A percentile compares a stretch with the other conserved stretches of the same genome.
Conservation (phyloP, 2,329 filamentous ascomycete species). For the Xylogone sp. region DNA sequence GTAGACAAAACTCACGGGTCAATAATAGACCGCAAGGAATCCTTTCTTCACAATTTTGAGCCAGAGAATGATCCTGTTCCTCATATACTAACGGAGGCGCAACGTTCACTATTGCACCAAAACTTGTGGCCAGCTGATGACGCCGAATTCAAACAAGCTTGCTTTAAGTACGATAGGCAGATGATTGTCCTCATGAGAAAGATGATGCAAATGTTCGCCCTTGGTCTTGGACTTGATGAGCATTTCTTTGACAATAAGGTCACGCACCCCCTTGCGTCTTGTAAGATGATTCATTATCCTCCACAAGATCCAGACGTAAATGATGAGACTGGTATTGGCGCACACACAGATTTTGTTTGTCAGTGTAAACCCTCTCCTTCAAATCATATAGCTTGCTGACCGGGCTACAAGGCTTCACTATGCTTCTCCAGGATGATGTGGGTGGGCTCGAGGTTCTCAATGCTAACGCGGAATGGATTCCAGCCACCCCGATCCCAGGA, state of each 20-base stretch:
- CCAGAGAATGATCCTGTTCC: conserved; percentile 8
- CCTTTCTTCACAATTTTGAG: conserved; percentile 13
- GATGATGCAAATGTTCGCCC: conserved; percentile 5
- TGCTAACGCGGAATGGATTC: conserved; percentile 36
- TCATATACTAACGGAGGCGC: conserved; percentile 4
- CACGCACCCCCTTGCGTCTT: background rate
- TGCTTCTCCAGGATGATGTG: conserved; percentile 40
- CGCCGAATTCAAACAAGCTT: background rate
- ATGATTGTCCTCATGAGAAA: conserved; percentile 25
- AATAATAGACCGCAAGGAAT: conserved; percentile 10
- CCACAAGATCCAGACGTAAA: conserved; percentile 1
- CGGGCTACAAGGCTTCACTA: conserved; percentile 27
- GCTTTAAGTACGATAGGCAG: background rate
- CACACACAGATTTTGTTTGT: conserved; percentile 39
- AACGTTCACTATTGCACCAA: conserved; percentile 4
- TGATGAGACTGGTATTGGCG: conserved; percentile 25
- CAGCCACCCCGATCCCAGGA: conserved; percentile 35
- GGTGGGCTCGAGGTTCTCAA: conserved; percentile 43
- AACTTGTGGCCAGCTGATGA: conserved; percentile 1
- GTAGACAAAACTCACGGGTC: too few species aligned
- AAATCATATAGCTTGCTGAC: too few species aligned
- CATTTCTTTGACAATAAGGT: conserved; percentile 4
- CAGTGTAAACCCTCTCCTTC: too few species aligned
- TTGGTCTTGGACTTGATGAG: conserved; percentile 11
- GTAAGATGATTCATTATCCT: conserved; percentile 4